phyloP scores from a whole-genome alignment of 129 eudicot genomes.

The Centaurea solstitialis region DNA sequence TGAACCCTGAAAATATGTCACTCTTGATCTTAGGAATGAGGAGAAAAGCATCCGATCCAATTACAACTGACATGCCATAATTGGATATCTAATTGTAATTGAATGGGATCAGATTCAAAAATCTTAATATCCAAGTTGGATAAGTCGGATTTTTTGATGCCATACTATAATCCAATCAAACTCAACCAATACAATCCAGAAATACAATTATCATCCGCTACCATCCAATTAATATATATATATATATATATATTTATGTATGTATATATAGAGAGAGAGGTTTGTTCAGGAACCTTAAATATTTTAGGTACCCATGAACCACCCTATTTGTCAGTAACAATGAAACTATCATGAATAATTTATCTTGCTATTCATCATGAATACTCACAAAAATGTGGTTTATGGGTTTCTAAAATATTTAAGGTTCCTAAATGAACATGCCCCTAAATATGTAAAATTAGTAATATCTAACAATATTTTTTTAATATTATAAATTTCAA shows the following conservation, averaged over 20 bases:
- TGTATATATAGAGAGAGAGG: too few species aligned
- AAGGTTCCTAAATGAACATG: too few species aligned
- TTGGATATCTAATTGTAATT: not conserved
- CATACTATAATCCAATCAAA: not conserved
- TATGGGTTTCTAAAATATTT: too few species aligned
- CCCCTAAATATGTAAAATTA: too few species aligned
- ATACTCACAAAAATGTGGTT: too few species aligned
- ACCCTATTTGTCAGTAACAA: too few species aligned
- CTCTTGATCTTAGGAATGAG: not conserved
- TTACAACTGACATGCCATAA: not conserved
- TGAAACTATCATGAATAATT: too few species aligned
- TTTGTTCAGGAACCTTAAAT: too few species aligned
- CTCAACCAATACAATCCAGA: not conserved
- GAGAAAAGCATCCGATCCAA: not conserved
- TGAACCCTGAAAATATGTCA: constrained; percentile 40
- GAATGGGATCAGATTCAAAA: not conserved
- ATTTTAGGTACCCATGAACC: too few species aligned
- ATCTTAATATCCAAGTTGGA: not conserved
- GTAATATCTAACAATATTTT: not conserved
- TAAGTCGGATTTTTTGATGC: not conserved
- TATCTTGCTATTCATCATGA: too few species aligned
- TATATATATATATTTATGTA: too few species aligned
- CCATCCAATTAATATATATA: not conserved
- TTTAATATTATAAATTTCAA: too few species aligned
- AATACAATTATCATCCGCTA: not conserved